These are phyloP conservation scores for Sordariomycetes sp. DNA, from an alignment of 2,329 filamentous ascomycete species.

Conservation along the genomic window DNA sequence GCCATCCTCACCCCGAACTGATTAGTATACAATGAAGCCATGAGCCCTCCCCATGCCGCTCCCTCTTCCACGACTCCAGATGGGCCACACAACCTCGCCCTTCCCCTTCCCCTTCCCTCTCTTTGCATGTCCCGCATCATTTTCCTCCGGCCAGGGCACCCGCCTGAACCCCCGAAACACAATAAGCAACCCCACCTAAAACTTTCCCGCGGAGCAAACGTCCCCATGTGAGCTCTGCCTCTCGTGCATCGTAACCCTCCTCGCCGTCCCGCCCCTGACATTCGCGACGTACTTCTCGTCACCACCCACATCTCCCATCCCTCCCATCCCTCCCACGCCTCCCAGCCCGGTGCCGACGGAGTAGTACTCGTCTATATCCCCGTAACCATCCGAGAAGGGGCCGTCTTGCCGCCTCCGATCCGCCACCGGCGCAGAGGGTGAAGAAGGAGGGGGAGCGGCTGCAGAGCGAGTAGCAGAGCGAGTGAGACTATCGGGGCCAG, in stretches of 20 bases:
- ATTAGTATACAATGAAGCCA: no score
- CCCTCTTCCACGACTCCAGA: no score
- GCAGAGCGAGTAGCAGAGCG: no score
- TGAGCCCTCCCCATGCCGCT: no score
- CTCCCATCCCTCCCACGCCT: neutral
- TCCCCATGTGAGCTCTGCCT: conserved; percentile 21
- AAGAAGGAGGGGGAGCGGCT: neutral
- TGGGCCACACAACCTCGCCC: no score
- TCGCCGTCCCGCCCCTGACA: conserved; percentile 9
- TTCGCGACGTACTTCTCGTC: conserved; percentile 9
- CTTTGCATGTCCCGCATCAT: no score
- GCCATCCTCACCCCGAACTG: no score
- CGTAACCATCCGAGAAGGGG: neutral
- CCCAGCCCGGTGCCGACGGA: neutral
- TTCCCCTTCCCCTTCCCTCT: no score
- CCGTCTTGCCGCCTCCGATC: neutral
- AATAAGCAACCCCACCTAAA: neutral
- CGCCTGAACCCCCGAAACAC: no score
- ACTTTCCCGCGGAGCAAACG: conserved; percentile 12
- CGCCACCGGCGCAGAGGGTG: neutral
- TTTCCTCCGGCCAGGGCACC: no score
- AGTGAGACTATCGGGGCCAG: no score
- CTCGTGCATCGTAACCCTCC: conserved; percentile 15
- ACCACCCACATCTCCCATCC: neutral
- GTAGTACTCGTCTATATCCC: neutral